phyloP scores from a whole-genome alignment of 495 filamentous ascomycete species.

The Gamarada debralockiae region DNA sequence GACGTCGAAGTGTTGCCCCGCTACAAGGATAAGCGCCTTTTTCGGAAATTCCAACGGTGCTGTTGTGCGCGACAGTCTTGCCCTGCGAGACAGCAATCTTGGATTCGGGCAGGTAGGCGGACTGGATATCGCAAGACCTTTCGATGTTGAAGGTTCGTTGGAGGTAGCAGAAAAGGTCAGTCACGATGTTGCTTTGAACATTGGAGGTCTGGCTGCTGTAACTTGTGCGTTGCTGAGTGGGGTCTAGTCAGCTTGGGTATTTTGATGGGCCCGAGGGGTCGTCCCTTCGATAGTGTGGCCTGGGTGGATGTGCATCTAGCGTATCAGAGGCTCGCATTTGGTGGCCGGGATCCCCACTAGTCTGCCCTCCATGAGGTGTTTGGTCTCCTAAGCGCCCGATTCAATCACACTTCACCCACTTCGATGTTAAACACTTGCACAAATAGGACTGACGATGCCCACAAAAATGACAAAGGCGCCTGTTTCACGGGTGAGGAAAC shows the following conservation, averaged over 20 bases:
- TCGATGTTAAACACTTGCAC: neutral
- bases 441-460: neutral
- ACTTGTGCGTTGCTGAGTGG: neutral
- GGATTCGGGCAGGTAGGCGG: no score
- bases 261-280: slow-evolving; percentile 11
- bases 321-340: no score
- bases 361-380: no score
- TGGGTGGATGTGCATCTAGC: no score
- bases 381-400: slow-evolving; percentile 1
- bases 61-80: neutral
- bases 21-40: slow-evolving; percentile 21
- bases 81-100: neutral
- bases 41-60: neutral
- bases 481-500: slow-evolving; percentile 18
- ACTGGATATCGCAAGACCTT: no score
- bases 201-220: slow-evolving; percentile 18
- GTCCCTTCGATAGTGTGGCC: slow-evolving; percentile 10
- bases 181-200: slow-evolving; percentile 16
- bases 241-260: neutral
- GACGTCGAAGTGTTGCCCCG: slow-evolving; percentile 14
- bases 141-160: no score
- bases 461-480: slow-evolving; percentile 9
- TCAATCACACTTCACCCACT: neutral
- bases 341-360: no score
- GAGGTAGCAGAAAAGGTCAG: neutral